These are phyloP conservation scores for Suillus placidus DNA, from an alignment of 768 basidiomycete species.

Conservation along the genomic window DNA sequence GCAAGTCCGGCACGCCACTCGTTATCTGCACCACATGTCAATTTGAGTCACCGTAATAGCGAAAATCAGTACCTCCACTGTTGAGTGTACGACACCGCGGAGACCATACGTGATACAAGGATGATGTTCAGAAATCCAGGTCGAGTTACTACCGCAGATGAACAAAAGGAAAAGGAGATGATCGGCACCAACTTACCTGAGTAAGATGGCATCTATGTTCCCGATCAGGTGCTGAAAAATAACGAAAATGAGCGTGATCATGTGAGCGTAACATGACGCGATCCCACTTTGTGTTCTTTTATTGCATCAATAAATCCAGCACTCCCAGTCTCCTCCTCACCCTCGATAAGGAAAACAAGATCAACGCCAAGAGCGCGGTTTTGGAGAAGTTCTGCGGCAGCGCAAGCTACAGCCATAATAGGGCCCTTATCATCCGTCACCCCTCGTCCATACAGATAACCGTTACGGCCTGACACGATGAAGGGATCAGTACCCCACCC, in stretches of 20 bases:
- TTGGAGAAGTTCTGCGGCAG: constrained; percentile 79
- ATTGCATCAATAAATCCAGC: constrained; percentile 83
- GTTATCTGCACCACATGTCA: constrained; percentile 51
- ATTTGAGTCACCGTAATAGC: background rate
- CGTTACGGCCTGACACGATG: constrained; percentile 77
- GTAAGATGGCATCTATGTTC: constrained; percentile 83
- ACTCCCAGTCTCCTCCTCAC: constrained; percentile 97
- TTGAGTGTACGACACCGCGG: constrained; percentile 90
- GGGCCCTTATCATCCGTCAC: constrained; percentile 97
- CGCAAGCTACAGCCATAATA: constrained; percentile 87
- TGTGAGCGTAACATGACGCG: background rate
- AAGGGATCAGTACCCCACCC: constrained; percentile 90
- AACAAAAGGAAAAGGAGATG: background rate
- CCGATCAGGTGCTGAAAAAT: constrained; percentile 73
- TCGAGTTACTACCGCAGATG: constrained; percentile 73
- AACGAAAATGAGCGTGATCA: constrained; percentile 8
- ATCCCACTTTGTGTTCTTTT: constrained; percentile 65
- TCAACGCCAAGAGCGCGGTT: constrained; percentile 80
- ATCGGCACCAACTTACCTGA: constrained; percentile 54
- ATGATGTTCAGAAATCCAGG: constrained; percentile 91
- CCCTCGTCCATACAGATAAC: constrained; percentile 88
- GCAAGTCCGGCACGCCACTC: constrained; percentile 76
- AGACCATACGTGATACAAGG: constrained; percentile 96
- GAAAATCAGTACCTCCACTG: constrained; percentile 56
- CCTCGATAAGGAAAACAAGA: constrained; percentile 89